Base-by-base conservation (phyloP, 2,329 filamentous ascomycete species). In the Canariomyces notabilis region DNA sequence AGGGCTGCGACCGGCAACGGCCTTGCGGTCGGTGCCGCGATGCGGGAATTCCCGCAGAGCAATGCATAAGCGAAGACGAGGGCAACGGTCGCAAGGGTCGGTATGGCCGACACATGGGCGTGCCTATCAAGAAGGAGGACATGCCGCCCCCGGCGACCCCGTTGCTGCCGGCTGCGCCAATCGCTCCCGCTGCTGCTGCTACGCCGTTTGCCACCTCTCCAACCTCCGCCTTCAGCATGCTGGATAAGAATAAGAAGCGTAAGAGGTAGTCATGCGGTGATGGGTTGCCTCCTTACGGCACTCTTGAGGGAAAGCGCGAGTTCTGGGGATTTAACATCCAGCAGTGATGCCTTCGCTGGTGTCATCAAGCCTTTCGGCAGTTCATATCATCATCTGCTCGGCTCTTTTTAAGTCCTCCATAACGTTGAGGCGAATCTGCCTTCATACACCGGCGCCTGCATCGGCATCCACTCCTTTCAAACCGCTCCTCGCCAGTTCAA, bases 11-110 rank as follows among this genome's bases (percentile, higher is more conserved):
- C 71, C 85, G 93, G 48, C 93, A 97, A 69, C 84, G 93, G 32
- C 93, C 93, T 21, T 98, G 93, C 62, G 88, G 89, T 46, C 82
- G 93, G 53, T 98, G 93, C 80, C 89, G 89, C 65, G 93, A 98
- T 69, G 93, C 93, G 35, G 93, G 93, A 16, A 88, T 98, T 59
- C 86, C 87, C 47, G 82, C 89, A 49, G 93, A 97, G 57, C 88
- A 91, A 54, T 98, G 93, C 67, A 82, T 98, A 67, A 96, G 90
- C 66, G 93, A 98, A 67, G 93, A 98, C 59, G 93, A 98, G 68
- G 89, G 89, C 54, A 97, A 97, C 65, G 93, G 91, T 54, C 86
- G 93, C 61, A 97, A 96, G 68, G 93, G 93, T 53, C 84, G 93
- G 48, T 97, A 96, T 63, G 80, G 80, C 58, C 78, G 80, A 53